phyloP scores from a whole-genome alignment of 768 basidiomycete genomes.

The Lactarius hengduanensis region DNA sequence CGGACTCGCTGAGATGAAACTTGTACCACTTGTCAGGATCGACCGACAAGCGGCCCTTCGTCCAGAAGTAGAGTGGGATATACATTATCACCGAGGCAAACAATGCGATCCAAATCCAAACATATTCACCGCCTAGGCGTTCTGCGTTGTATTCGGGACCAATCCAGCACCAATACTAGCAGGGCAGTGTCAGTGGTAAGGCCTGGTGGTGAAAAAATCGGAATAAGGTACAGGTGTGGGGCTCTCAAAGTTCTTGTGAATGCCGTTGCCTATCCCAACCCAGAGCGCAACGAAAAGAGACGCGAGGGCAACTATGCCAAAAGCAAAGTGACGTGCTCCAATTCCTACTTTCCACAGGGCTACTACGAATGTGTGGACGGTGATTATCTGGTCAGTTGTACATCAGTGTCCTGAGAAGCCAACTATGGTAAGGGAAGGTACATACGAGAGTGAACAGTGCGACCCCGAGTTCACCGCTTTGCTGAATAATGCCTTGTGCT shows the following conservation, averaged over 20 bases:
- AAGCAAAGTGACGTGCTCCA: slow-evolving; percentile 32
- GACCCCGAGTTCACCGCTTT: slow-evolving; percentile 44
- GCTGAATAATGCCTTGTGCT: slow-evolving; percentile 42
- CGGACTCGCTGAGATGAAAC: slow-evolving; percentile 29
- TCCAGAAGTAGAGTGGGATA: slow-evolving; percentile 40
- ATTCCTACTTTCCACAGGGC: slow-evolving; percentile 40
- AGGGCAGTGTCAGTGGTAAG: slow-evolving; percentile 16
- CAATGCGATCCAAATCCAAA: slow-evolving; percentile 48
- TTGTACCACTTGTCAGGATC: slow-evolving; percentile 38
- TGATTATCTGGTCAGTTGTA: slow-evolving; percentile 31
- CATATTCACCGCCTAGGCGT: slow-evolving; percentile 43
- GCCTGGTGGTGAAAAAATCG: not conserved
- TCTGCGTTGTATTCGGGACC: slow-evolving; percentile 33
- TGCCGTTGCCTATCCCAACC: slow-evolving; percentile 36
- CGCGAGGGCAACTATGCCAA: slow-evolving; percentile 11
- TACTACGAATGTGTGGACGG: slow-evolving; percentile 42
- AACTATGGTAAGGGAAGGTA: not conserved
- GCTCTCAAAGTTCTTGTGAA: slow-evolving; percentile 31
- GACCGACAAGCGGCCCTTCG: slow-evolving; percentile 38
- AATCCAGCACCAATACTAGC: slow-evolving; percentile 47
- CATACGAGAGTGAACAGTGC: slow-evolving; percentile 44
- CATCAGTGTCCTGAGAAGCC: slow-evolving; percentile 28
- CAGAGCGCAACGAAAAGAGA: slow-evolving; percentile 35
- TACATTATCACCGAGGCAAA: slow-evolving; percentile 38
- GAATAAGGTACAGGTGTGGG: slow-evolving; percentile 38